Evolutionary conservation across 306 rosid genomes (phyloP).

Genomic region (Vicia faba): DNA sequence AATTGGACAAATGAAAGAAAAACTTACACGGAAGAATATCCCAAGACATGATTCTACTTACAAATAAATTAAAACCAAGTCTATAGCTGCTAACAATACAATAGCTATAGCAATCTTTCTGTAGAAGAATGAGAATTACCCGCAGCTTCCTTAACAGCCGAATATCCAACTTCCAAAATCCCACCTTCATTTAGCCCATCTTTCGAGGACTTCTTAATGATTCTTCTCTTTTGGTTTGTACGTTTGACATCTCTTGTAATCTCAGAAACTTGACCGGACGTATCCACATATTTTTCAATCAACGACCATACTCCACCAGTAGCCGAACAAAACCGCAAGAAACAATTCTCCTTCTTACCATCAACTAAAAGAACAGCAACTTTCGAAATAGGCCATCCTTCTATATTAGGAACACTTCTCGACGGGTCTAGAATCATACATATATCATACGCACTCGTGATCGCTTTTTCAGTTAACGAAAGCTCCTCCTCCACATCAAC

Average conservation of each 20-base stretch:
- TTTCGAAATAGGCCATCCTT: constrained; percentile 75
- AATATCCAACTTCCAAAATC: constrained; percentile 63
- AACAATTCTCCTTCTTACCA: constrained; percentile 58
- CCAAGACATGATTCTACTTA: constrained; percentile 16
- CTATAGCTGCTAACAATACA: constrained; percentile 7
- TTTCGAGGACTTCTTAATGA: constrained; percentile 46
- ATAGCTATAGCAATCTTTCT: constrained; percentile 17
- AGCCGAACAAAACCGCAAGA: constrained; percentile 47
- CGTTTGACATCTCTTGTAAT: constrained; percentile 30
- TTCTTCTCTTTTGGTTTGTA: constrained; percentile 47
- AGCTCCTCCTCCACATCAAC: constrained; percentile 54
- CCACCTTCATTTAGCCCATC: constrained; percentile 43
- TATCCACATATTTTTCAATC: constrained; percentile 59
- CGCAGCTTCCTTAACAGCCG: constrained; percentile 63
- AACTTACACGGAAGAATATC: neutral
- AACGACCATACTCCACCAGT: constrained; percentile 79
- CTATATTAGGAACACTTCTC: constrained; percentile 51
- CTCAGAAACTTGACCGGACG: constrained; percentile 40
- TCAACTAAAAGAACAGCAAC: constrained; percentile 67
- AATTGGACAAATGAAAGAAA: constrained; percentile 10
- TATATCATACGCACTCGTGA: constrained; percentile 63
- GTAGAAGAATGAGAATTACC: constrained; percentile 48
- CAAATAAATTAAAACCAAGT: constrained; percentile 9
- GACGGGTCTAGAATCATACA: constrained; percentile 55
- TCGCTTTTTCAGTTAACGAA: constrained; percentile 58